These are phyloP conservation scores for Fraxinus angustifolia DNA, from an alignment of 305 asterid genomes.

Conservation along the genomic window DNA sequence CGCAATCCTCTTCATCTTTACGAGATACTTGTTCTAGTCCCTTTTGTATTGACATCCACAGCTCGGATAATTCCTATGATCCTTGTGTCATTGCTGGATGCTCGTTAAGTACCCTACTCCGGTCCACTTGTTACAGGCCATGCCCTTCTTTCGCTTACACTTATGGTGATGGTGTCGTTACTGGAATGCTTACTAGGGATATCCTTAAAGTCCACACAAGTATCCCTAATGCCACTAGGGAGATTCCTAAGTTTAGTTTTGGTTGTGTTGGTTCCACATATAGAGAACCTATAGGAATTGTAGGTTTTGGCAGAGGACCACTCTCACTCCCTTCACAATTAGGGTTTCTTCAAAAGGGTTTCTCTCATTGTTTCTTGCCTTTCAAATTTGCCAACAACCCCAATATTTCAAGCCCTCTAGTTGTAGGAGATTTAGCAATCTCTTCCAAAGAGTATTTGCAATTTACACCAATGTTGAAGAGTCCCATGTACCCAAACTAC, in stretches of 20 bases:
- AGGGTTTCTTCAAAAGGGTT: constrained; percentile 66
- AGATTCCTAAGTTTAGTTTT: constrained; percentile 46
- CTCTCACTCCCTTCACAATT: constrained; percentile 78
- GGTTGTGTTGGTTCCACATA: constrained; percentile 61
- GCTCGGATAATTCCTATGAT: constrained; percentile 52
- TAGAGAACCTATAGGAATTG: constrained; percentile 74
- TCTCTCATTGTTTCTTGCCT: constrained; percentile 77
- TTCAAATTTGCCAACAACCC: constrained; percentile 73
- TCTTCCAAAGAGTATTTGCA: constrained; percentile 55
- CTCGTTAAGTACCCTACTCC: constrained; percentile 46
- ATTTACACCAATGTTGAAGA: constrained; percentile 64
- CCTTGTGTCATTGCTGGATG: constrained; percentile 60
- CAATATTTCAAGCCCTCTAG: constrained; percentile 62
- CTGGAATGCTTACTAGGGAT: constrained; percentile 59
- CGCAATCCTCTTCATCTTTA: constrained; percentile 41
- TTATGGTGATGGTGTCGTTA: constrained; percentile 55
- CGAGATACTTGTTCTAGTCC: constrained; percentile 57
- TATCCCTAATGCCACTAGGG: constrained; percentile 33
- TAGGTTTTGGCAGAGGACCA: constrained; percentile 69
- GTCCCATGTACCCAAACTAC: constrained; percentile 55
- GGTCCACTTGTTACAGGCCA: constrained; percentile 52
- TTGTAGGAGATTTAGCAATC: constrained; percentile 60
- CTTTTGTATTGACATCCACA: constrained; percentile 47
- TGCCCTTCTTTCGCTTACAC: constrained; percentile 80
- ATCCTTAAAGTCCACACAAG: constrained; percentile 42